Percentiles rank a stretch among this genome's conserved stretches.
These are phyloP conservation scores for Colletotrichum tofieldiae DNA, from an alignment of 2,329 filamentous ascomycete species.

Conservation along the genomic window DNA sequence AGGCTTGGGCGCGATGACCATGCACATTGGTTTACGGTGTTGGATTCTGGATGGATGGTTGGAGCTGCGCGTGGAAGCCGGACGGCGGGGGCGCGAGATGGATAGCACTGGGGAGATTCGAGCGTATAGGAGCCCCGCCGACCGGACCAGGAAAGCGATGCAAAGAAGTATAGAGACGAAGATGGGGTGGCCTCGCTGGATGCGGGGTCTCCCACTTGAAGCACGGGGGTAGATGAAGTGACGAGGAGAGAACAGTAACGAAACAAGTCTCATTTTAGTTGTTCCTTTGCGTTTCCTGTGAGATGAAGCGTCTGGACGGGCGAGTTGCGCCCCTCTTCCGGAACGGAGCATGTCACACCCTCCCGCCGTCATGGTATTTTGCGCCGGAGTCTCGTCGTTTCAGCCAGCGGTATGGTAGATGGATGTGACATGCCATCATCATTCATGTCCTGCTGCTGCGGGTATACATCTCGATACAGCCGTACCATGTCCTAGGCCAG, in stretches of 20 bases:
- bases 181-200: not conserved
- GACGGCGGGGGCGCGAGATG: not conserved
- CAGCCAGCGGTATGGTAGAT: not conserved
- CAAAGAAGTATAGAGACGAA: conserved; percentile 13
- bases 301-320: not conserved
- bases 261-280: conserved; percentile 11
- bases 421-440: conserved; percentile 2
- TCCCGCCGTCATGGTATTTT: not conserved
- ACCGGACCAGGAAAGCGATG: not conserved
- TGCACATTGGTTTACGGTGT: conserved; percentile 17
- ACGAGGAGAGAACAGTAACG: conserved; percentile 22
- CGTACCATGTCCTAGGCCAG: not conserved
- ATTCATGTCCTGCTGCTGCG: conserved; percentile 20
- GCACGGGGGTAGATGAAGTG: conserved; percentile 15
- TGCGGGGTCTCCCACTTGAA: not conserved
- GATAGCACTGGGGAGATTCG: conserved; percentile 1
- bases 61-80: not conserved
- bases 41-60: conserved; percentile 20
- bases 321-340: not conserved
- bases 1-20: not conserved
- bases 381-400: not conserved
- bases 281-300: conserved; percentile 3
- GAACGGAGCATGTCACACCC: not conserved
- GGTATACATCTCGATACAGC: conserved; percentile 10
- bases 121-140: conserved; percentile 6